phyloP scores from a whole-genome alignment of 1,284 basidiomycete species.

The Leccinum fallax region DNA sequence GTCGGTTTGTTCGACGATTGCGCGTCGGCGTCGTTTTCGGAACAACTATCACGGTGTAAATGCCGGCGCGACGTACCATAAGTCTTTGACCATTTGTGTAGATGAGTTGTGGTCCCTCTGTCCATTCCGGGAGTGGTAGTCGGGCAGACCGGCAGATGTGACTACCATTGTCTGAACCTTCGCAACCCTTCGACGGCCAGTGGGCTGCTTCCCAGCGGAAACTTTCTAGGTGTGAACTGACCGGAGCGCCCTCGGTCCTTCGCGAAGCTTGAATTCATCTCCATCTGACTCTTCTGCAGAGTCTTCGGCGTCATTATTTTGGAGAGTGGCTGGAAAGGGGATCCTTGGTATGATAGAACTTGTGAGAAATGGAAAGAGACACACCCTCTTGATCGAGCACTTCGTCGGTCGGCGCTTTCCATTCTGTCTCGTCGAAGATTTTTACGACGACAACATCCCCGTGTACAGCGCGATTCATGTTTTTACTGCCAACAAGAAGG shows the following conservation, averaged over 20 bases:
- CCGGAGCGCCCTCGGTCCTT: conserved; percentile 40
- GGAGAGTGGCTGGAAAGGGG: conserved; percentile 66
- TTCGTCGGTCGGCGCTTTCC: conserved; percentile 92
- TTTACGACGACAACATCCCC: conserved; percentile 94
- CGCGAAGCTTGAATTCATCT: conserved; percentile 40
- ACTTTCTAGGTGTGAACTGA: conserved; percentile 22
- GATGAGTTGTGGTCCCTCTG: too few species aligned
- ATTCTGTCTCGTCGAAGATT: conserved; percentile 85
- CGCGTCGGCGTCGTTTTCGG: too few species aligned
- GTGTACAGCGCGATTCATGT: conserved; percentile 95
- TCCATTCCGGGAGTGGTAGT: too few species aligned
- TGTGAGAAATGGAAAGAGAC: conserved; percentile 21
- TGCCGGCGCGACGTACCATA: too few species aligned
- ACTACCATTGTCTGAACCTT: too few species aligned
- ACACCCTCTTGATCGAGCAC: conserved; percentile 90
- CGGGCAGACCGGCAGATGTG: too few species aligned
- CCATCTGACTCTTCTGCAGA: conserved; percentile 61
- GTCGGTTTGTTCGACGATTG: too few species aligned
- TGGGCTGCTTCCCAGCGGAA: conserved; percentile 73
- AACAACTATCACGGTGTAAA: too few species aligned
- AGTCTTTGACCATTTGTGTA: too few species aligned
- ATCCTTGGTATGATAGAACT: neutral
- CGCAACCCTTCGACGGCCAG: conserved; percentile 55
- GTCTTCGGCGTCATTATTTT: conserved; percentile 89
- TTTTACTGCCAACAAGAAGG: conserved; percentile 85